Conservation (phyloP, 495 filamentous ascomycete species). For the Annulohypoxylon moriforme region DNA sequence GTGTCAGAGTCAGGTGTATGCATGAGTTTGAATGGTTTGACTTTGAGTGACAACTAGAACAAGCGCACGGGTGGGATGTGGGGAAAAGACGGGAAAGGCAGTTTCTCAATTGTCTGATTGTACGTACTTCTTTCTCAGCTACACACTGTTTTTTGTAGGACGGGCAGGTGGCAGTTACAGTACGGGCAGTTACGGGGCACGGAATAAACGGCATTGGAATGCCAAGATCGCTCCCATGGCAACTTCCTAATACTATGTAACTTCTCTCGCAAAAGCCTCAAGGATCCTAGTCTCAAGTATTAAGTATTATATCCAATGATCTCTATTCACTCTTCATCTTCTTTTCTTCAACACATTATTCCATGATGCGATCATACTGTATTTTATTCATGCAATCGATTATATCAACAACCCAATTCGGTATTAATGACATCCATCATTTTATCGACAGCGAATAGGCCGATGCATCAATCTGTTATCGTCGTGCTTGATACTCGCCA, state of each 20-base stretch:
- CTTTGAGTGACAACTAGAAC: conserved; percentile 11
- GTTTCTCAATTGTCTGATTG: conserved; percentile 12
- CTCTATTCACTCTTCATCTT: neutral
- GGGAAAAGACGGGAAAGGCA: conserved; percentile 22
- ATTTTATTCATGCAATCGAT: neutral
- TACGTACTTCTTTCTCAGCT: neutral
- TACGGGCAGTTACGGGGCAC: conserved; percentile 9
- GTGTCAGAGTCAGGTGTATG: conserved; percentile 12
- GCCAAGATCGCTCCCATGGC: conserved; percentile 32
- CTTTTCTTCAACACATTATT: neutral
- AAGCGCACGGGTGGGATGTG: conserved; percentile 37
- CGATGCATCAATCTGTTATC: neutral
- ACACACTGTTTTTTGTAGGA: neutral
- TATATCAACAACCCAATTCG: neutral
- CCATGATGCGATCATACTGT: neutral
- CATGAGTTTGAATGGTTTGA: conserved; percentile 25
- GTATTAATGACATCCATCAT: neutral
- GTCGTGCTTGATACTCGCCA: conserved; percentile 11
- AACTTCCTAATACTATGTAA: neutral
- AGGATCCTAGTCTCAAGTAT: conserved; percentile 8
- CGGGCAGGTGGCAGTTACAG: neutral
- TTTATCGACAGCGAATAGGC: neutral
- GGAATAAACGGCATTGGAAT: conserved; percentile 39
- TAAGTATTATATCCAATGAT: neutral
- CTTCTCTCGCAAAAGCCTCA: conserved; percentile 22